These are phyloP conservation scores for Xerocomellus dryophilus DNA, from an alignment of 768 basidiomycete species.

Conservation along the genomic window DNA sequence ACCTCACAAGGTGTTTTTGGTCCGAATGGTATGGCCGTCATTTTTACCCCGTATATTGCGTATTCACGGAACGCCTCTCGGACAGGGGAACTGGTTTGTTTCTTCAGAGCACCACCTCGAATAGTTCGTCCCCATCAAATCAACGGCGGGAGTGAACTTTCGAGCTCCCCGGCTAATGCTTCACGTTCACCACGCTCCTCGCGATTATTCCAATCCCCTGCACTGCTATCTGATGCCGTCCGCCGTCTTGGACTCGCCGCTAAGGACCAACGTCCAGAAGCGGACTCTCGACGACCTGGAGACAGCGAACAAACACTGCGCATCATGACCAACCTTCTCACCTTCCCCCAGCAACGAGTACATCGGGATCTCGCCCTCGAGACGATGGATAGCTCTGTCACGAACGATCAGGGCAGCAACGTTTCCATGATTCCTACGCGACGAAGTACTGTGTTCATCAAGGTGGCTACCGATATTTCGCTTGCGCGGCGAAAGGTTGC, in stretches of 20 bases:
- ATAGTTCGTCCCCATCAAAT: constrained; percentile 53
- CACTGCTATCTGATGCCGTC: constrained; percentile 71
- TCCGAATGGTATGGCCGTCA: constrained; percentile 62
- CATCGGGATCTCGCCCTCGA: constrained; percentile 41
- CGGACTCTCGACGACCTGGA: constrained; percentile 43
- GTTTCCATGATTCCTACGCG: constrained; percentile 35
- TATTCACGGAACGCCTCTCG: neutral
- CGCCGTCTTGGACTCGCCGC: constrained; percentile 62
- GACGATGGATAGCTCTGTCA: constrained; percentile 33
- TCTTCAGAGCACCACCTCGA: constrained; percentile 75
- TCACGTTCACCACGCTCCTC: constrained; percentile 24
- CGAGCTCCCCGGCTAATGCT: constrained; percentile 40
- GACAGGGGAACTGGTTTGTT: constrained; percentile 80
- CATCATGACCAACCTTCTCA: constrained; percentile 74
- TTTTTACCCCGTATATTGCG: neutral
- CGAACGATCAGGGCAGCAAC: constrained; percentile 17
- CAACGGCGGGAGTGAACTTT: constrained; percentile 42
- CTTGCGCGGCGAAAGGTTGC: constrained; percentile 56
- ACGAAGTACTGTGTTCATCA: constrained; percentile 60
- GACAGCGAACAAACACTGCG: constrained; percentile 61
- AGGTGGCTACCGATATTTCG: constrained; percentile 46
- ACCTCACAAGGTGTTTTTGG: constrained; percentile 89
- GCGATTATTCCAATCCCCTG: constrained; percentile 57
- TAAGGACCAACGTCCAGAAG: constrained; percentile 46
- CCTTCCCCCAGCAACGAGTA: constrained; percentile 47